phyloP scores from a whole-genome alignment of 495 filamentous ascomycete genomes.

The Clohesyomyces aquaticus region DNA sequence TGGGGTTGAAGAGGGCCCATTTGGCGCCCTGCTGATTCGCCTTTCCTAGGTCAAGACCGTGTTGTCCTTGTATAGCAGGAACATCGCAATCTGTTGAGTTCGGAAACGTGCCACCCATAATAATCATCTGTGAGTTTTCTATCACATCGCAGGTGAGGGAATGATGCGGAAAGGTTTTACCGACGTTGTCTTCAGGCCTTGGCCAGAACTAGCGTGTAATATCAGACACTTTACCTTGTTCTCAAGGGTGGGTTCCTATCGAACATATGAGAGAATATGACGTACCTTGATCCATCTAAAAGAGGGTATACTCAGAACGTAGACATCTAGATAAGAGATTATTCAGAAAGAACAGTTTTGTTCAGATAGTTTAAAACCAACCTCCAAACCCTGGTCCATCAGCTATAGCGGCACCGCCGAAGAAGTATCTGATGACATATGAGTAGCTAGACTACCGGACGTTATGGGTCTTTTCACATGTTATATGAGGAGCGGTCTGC shows the following conservation, averaged over 20 bases:
- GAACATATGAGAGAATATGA: constrained; percentile 14
- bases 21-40: constrained; percentile 40
- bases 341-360: no score
- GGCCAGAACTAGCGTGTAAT: constrained; percentile 27
- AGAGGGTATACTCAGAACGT: constrained; percentile 57
- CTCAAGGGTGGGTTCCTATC: no score
- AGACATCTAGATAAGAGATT: no score
- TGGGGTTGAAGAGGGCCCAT: constrained; percentile 50
- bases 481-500: constrained; percentile 58
- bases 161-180: constrained; percentile 50
- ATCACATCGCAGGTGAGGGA: constrained; percentile 57
- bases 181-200: constrained; percentile 32
- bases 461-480: constrained; percentile 51
- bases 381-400: constrained; percentile 52
- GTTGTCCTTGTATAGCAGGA: constrained; percentile 45
- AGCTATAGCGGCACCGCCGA: constrained; percentile 53
- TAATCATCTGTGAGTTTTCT: constrained; percentile 50
- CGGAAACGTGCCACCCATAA: constrained; percentile 53
- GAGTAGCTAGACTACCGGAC: not conserved
- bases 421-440: constrained; percentile 52
- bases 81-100: constrained; percentile 42
- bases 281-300: constrained; percentile 60
- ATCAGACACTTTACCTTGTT: no score
- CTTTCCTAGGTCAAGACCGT: constrained; percentile 53
- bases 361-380: no score